Percentiles rank a stretch among this genome's conserved stretches.
phyloP scores from a whole-genome alignment of 805 yeast species.

The Saturnispora diversa region DNA sequence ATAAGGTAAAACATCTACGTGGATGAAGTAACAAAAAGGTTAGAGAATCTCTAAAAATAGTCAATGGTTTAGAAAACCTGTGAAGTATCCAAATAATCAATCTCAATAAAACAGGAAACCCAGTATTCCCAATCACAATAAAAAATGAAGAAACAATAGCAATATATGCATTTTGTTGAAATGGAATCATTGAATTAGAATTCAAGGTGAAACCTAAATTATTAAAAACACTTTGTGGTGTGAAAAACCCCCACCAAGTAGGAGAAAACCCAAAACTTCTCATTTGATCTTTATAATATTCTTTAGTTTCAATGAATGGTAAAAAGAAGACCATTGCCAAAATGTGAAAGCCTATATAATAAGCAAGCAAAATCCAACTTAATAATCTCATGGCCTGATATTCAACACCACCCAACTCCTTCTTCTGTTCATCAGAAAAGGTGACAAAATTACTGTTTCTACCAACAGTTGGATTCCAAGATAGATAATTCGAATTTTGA shows the following conservation, averaged over 20 bases:
- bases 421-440: slow-evolving; percentile 74
- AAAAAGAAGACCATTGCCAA: slow-evolving; percentile 44
- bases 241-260: slow-evolving; percentile 91
- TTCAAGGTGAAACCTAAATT: slow-evolving; percentile 81
- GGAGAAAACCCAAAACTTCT: slow-evolving; percentile 57
- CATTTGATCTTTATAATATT: slow-evolving; percentile 37
- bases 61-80: slow-evolving; percentile 57
- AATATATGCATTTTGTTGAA: slow-evolving; percentile 55
- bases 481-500: slow-evolving; percentile 57
- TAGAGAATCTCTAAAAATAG: slow-evolving; percentile 62
- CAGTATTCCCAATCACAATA: slow-evolving; percentile 88
- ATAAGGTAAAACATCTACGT: slow-evolving; percentile 86
- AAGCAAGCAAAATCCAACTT: slow-evolving; percentile 52
- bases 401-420: slow-evolving; percentile 95
- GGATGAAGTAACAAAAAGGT: slow-evolving; percentile 92
- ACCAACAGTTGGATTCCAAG: slow-evolving; percentile 89
- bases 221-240: slow-evolving; percentile 70
- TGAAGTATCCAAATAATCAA: slow-evolving; percentile 74
- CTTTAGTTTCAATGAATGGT: slow-evolving; percentile 48
- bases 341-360: slow-evolving; percentile 72
- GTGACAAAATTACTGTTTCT: slow-evolving; percentile 88
- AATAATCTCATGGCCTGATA: slow-evolving; percentile 80
- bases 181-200: slow-evolving; percentile 70
- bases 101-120: slow-evolving; percentile 79
- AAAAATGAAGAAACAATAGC: slow-evolving; percentile 58